Conservation (phyloP, 2,329 filamentous ascomycete genomes). For the Aspergillus sp. region DNA sequence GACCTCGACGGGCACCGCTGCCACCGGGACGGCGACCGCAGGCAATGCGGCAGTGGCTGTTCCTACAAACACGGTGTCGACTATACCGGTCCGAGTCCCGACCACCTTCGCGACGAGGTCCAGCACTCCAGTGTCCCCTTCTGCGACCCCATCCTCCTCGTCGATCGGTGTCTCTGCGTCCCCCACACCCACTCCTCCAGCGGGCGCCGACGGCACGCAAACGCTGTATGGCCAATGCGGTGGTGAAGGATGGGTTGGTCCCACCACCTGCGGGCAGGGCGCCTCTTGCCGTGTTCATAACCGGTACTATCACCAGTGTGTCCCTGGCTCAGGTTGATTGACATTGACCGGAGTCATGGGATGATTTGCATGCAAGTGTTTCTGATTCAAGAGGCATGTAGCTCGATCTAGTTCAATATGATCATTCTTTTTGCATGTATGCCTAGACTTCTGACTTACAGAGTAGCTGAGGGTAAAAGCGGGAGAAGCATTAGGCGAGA, state of each 20-base stretch:
- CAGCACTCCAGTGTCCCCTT: background rate
- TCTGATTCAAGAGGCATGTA: background rate
- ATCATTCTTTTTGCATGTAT: too few relatives aligned
- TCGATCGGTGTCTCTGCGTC: slow-evolving; percentile 3
- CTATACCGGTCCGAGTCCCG: background rate
- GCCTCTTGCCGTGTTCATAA: slow-evolving; percentile 41
- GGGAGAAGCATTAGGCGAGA: background rate
- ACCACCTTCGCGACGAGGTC: slow-evolving; percentile 2
- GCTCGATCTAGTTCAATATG: too few relatives aligned
- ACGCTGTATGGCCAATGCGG: slow-evolving; percentile 45
- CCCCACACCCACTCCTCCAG: slow-evolving; percentile 1
- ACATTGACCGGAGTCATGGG: background rate
- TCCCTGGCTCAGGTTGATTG: slow-evolving; percentile 3
- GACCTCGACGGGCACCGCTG: slow-evolving; percentile 14
- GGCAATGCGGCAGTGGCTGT: background rate
- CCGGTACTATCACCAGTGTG: slow-evolving; percentile 50
- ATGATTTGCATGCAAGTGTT: too few relatives aligned
- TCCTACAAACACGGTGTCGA: background rate
- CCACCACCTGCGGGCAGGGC: slow-evolving; percentile 41
- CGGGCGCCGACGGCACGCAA: background rate
- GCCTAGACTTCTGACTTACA: too few relatives aligned
- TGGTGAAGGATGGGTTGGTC: slow-evolving; percentile 42
- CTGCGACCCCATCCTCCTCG: slow-evolving; percentile 6
- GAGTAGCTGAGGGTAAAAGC: too few relatives aligned
- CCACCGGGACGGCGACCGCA: slow-evolving; percentile 2